Evolutionary conservation across 208 protist genomes (phyloP).

Genomic region (Dictyostelium gargantuum): DNA sequence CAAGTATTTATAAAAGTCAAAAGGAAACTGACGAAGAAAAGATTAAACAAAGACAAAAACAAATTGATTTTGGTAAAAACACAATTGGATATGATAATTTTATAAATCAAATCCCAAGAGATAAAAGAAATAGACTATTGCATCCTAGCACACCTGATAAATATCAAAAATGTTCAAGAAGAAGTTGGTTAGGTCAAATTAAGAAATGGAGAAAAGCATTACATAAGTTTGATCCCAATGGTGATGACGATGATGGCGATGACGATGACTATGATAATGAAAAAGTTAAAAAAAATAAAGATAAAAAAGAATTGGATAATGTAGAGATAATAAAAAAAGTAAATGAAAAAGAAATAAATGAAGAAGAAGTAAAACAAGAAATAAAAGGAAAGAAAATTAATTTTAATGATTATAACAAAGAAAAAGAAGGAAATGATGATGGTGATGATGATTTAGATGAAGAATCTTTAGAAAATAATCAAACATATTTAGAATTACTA

Average conservation of each 20-base stretch:
- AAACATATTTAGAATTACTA: not conserved
- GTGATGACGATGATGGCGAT: not conserved
- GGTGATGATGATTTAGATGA: not conserved
- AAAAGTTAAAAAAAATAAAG: not conserved
- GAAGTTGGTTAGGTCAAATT: conserved; percentile 90
- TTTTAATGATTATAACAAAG: too few species aligned
- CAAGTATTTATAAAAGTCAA: not conserved
- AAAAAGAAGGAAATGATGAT: not conserved
- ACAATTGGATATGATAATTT: conserved; percentile 90
- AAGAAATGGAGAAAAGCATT: conserved; percentile 80
- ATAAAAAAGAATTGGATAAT: not conserved
- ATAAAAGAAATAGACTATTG: conserved; percentile 53
- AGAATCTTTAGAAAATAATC: not conserved
- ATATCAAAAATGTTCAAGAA: conserved; percentile 92
- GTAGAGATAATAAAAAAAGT: not conserved
- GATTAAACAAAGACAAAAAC: conserved; percentile 90
- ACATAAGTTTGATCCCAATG: conserved; percentile 76
- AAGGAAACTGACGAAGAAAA: conserved; percentile 88
- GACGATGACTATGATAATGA: not conserved
- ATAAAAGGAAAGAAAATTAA: not conserved
- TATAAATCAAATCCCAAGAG: conserved; percentile 25
- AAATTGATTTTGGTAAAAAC: conserved; percentile 93
- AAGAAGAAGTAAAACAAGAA: not conserved
- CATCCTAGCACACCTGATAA: conserved; percentile 83
- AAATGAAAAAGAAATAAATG: not conserved